Evolutionary conservation across 805 yeast species (phyloP).

Genomic region (Teunomyces barrocoloradensis): DNA sequence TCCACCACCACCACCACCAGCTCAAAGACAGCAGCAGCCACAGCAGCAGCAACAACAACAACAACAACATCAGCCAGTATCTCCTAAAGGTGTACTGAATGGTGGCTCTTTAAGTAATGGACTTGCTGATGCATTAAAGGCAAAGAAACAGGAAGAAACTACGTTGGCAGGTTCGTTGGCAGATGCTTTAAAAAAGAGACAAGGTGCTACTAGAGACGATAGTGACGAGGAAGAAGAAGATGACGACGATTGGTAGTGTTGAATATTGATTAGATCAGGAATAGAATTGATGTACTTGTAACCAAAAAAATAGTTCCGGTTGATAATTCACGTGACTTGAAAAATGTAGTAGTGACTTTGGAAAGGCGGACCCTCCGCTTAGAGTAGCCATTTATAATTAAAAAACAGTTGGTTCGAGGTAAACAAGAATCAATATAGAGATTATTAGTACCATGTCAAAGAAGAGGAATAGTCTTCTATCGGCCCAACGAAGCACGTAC

Average conservation of each 20-base stretch:
- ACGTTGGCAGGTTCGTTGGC: slow-evolving; percentile 82
- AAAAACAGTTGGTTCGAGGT: not conserved
- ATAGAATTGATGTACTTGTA: not conserved
- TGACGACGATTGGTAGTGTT: slow-evolving; percentile 48
- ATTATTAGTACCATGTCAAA: slow-evolving; percentile 22
- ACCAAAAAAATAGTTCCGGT: not conserved
- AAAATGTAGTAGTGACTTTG: not conserved
- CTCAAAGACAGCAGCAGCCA: slow-evolving; percentile 1
- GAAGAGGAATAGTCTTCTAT: slow-evolving; percentile 27
- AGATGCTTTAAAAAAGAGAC: slow-evolving; percentile 76
- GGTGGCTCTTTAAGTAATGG: slow-evolving; percentile 46
- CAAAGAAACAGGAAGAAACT: slow-evolving; percentile 59
- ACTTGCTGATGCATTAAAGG: slow-evolving; percentile 65
- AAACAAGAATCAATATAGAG: not conserved
- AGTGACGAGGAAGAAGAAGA: slow-evolving; percentile 71
- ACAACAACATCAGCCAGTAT: slow-evolving; percentile 15
- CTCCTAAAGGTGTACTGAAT: slow-evolving; percentile 4
- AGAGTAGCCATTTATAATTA: not conserved
- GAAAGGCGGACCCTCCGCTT: not conserved
- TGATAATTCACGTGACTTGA: not conserved
- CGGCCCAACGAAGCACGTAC: slow-evolving; percentile 21
- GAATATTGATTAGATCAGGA: slow-evolving; percentile 4
- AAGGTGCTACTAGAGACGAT: slow-evolving; percentile 61
- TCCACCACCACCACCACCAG: slow-evolving; percentile 32
- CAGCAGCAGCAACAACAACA: slow-evolving; percentile 21